These are phyloP conservation scores for Huiozyma naganishii DNA, from an alignment of 805 yeast genomes.

Conservation along the genomic window DNA sequence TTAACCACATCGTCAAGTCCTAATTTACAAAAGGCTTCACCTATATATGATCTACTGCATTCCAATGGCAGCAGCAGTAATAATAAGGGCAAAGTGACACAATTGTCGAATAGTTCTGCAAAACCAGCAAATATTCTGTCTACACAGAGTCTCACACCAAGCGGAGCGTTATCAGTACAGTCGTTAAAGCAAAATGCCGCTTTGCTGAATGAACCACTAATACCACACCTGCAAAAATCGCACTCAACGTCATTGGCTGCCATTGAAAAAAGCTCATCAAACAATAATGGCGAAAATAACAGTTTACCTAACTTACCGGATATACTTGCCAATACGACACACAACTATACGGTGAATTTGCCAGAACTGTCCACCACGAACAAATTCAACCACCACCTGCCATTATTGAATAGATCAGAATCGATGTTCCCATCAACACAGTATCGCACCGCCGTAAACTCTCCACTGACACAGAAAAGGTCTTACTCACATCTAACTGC, in stretches of 20 bases:
- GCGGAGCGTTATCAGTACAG: no score
- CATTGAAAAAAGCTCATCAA: no score
- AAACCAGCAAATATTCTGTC: no score
- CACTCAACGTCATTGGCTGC: not conserved
- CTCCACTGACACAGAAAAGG: not conserved
- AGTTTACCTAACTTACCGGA: no score
- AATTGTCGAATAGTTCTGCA: no score
- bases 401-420: slow-evolving; percentile 4
- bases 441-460: not conserved
- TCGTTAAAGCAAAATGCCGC: no score
- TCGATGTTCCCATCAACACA: slow-evolving; percentile 2
- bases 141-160: no score
- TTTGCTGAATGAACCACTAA: no score
- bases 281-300: no score
- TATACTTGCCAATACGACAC: no score
- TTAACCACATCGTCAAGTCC: not conserved
- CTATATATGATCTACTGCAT: slow-evolving; percentile 10
- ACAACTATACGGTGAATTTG: no score
- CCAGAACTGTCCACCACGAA: not conserved
- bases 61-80: slow-evolving; percentile 5
- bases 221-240: not conserved
- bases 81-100: not conserved
- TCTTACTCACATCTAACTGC: slow-evolving; percentile 1
- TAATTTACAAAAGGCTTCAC: slow-evolving; percentile 4
- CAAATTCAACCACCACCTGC: slow-evolving; percentile 5